These are phyloP conservation scores for Ogataea wickerhamii DNA, from an alignment of 805 yeast species.

Conservation along the genomic window DNA sequence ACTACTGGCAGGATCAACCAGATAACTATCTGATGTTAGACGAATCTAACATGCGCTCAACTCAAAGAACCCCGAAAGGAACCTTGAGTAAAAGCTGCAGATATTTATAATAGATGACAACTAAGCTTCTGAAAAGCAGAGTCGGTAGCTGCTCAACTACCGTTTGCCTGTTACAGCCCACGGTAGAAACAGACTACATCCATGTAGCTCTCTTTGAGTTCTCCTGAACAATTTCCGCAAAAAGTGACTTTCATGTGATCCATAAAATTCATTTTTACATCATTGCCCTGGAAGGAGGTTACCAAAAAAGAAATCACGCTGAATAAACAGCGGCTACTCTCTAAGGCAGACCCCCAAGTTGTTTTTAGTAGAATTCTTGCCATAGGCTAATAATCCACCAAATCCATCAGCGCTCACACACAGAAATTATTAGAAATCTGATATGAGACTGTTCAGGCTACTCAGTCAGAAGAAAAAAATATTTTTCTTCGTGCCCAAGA, in stretches of 20 bases:
- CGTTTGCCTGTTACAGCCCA: constrained; percentile 1
- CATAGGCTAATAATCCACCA: constrained; percentile 9
- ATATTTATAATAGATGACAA: constrained; percentile 6
- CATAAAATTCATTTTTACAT: constrained; percentile 2
- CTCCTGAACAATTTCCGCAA: constrained; percentile 8
- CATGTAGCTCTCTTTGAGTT: constrained; percentile 7
- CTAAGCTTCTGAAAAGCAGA: constrained; percentile 1
- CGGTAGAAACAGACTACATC: constrained; percentile 4
- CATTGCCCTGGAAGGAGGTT: constrained; percentile 8
- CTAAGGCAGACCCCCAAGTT: constrained; percentile 5
- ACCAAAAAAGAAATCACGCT: constrained; percentile 6
- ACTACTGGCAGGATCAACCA: constrained; percentile 10
- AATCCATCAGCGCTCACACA: constrained; percentile 10
- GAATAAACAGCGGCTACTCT: constrained; percentile 6
- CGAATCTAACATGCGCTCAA: constrained; percentile 6
- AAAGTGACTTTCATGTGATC: neutral
- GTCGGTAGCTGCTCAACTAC: constrained; percentile 5
- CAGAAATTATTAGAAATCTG: constrained; percentile 8
- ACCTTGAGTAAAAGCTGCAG: constrained; percentile 3
- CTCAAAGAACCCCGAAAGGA: constrained; percentile 3
- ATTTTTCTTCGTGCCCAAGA: constrained; percentile 1
- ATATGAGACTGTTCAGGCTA: constrained; percentile 11
- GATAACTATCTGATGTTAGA: constrained; percentile 8
- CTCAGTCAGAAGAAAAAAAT: constrained; percentile 1
- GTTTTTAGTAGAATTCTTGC: constrained; percentile 9